These are phyloP conservation scores for Vigna angularis DNA, from an alignment of 306 rosid genomes.

Conservation along the genomic window DNA sequence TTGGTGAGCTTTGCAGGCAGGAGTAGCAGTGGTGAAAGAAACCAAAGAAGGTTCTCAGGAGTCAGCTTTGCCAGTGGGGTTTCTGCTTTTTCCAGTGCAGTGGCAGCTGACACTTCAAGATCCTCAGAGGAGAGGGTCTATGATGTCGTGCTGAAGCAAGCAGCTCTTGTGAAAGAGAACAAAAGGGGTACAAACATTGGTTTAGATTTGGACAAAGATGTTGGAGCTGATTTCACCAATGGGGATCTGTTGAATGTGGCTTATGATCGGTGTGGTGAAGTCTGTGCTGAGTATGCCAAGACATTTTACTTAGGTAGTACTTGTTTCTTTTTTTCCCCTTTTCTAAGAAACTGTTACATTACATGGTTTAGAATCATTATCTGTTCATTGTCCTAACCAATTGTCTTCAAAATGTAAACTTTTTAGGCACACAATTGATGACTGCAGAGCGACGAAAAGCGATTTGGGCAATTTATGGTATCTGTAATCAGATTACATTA, in stretches of 20 bases:
- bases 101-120: slow-evolving; percentile 59
- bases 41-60: slow-evolving; percentile 46
- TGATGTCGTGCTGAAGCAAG: slow-evolving; percentile 90
- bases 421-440: slow-evolving; percentile 88
- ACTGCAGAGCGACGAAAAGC: slow-evolving; percentile 84
- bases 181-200: slow-evolving; percentile 38
- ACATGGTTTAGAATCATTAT: too few relatives aligned
- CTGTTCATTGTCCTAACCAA: too few relatives aligned
- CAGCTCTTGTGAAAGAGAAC: slow-evolving; percentile 72
- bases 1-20: slow-evolving; percentile 47
- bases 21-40: slow-evolving; percentile 28
- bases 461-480: slow-evolving; percentile 96
- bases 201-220: slow-evolving; percentile 45
- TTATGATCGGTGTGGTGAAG: slow-evolving; percentile 84
- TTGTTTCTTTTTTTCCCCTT: background rate
- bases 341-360: background rate
- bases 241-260: slow-evolving; percentile 70
- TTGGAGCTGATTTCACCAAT: slow-evolving; percentile 53
- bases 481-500: slow-evolving; percentile 11
- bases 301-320: slow-evolving; percentile 82
- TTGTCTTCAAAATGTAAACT: slow-evolving; percentile 18
- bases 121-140: slow-evolving; percentile 90
- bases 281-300: slow-evolving; percentile 96
- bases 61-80: slow-evolving; percentile 48
- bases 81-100: slow-evolving; percentile 54